Evolutionary conservation across 805 yeast genomes (phyloP).

Genomic region (Myxozyma vanderwaltii): DNA sequence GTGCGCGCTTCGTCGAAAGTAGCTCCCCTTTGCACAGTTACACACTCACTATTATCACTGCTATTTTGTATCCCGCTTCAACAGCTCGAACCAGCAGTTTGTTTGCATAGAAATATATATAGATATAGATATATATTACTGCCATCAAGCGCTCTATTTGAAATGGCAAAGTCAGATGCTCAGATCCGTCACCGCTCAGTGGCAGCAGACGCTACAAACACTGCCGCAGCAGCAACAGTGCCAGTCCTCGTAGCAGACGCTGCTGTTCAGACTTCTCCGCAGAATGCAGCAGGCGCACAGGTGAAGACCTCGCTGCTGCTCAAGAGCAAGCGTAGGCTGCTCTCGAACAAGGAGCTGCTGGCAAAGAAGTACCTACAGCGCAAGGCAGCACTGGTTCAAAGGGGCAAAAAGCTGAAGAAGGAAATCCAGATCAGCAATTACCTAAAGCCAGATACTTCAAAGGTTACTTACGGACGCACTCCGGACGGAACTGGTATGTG

Average conservation of each 20-base stretch:
- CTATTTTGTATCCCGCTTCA: conserved; percentile 12
- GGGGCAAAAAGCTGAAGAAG: conserved; percentile 32
- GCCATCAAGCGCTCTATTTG: too few species aligned
- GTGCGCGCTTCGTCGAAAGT: not conserved
- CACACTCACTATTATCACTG: too few species aligned
- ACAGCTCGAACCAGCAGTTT: conserved; percentile 2
- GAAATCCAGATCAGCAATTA: conserved; percentile 28
- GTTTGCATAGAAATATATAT: too few species aligned
- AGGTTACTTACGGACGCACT: conserved; percentile 37
- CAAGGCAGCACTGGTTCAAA: conserved; percentile 28
- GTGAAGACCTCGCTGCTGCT: conserved; percentile 25
- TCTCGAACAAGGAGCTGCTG: conserved; percentile 26
- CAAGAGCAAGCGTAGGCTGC: conserved; percentile 29
- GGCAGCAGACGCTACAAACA: conserved; percentile 19
- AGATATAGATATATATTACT: too few species aligned
- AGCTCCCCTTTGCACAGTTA: not conserved
- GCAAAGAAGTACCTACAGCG: conserved; percentile 32
- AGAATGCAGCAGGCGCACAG: conserved; percentile 11
- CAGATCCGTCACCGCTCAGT: conserved; percentile 29
- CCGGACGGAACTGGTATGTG: conserved; percentile 40
- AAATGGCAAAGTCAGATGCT: conserved; percentile 19
- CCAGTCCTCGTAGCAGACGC: conserved; percentile 8
- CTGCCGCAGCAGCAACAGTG: conserved; percentile 18
- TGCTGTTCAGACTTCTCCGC: conserved; percentile 3
- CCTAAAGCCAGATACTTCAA: conserved; percentile 26